Evolutionary conservation across 2,329 filamentous ascomycete species (phyloP).

Genomic region (Penicillium sp.): DNA sequence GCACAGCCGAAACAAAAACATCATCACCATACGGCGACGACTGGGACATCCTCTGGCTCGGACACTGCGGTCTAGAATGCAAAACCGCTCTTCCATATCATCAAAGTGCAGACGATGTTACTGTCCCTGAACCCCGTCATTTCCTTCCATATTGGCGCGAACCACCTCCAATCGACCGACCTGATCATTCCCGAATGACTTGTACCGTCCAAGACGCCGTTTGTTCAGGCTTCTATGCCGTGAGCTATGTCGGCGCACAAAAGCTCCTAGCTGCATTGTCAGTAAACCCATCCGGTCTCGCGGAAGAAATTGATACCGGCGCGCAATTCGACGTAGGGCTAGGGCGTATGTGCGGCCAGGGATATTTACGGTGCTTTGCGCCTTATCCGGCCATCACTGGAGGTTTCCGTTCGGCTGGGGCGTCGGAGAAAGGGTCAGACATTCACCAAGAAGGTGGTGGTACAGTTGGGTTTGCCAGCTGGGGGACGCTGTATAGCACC

Average conservation of each 20-base stretch:
- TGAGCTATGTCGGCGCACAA: conserved; percentile 20
- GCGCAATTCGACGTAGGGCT: conserved; percentile 23
- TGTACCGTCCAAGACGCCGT: conserved; percentile 14
- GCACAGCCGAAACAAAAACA: conserved; percentile 23
- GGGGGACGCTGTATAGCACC: conserved; percentile 20
- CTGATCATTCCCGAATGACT: conserved; percentile 13
- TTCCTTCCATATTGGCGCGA: conserved; percentile 23
- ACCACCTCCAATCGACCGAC: conserved; percentile 9
- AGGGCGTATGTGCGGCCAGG: conserved; percentile 19
- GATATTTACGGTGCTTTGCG: conserved; percentile 20
- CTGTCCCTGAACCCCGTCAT: conserved; percentile 15
- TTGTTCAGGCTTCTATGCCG: conserved; percentile 21
- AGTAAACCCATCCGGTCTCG: conserved; percentile 15
- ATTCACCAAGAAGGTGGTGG: conserved; percentile 14
- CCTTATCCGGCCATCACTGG: conserved; percentile 18
- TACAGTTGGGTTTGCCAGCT: conserved; percentile 6
- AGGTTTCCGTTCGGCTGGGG: conserved; percentile 9
- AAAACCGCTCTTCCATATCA: conserved; percentile 10
- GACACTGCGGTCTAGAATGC: conserved; percentile 24
- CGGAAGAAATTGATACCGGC: conserved; percentile 21
- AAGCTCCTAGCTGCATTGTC: conserved; percentile 20
- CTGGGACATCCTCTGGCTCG: conserved; percentile 26
- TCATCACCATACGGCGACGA: conserved; percentile 48
- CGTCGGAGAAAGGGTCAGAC: conserved; percentile 12
- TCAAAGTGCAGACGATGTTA: conserved; percentile 13